Evolutionary conservation across 495 filamentous ascomycete genomes (phyloP).

Genomic region (Penicillium goetzii): DNA sequence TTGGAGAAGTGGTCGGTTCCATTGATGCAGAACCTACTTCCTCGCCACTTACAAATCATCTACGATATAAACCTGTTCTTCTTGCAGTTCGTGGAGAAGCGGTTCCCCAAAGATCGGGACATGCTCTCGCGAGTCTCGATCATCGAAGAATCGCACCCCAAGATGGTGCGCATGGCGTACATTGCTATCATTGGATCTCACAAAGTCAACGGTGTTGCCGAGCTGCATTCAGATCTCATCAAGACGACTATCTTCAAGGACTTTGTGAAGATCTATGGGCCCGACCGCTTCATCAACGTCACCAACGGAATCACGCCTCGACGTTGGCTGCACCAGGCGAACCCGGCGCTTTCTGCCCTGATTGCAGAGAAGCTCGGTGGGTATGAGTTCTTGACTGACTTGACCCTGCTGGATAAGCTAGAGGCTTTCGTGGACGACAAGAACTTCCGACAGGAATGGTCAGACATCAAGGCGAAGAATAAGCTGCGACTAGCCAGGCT

Average conservation of each 20-base stretch:
- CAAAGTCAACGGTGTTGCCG: constrained; percentile 98
- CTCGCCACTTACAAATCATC: constrained; percentile 95
- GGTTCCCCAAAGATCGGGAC: constrained; percentile 87
- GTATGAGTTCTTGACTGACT: constrained; percentile 81
- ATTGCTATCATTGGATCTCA: constrained; percentile 95
- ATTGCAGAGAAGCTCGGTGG: constrained; percentile 88
- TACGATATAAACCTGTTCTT: constrained; percentile 98
- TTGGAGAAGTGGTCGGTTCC: constrained; percentile 98
- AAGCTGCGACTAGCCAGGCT: constrained; percentile 84
- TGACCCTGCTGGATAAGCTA: constrained; percentile 81
- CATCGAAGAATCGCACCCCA: constrained; percentile 95
- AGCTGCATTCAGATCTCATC: constrained; percentile 95
- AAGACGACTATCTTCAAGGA: constrained; percentile 99
- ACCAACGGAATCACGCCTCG: constrained; percentile 97
- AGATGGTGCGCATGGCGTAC: constrained; percentile 97
- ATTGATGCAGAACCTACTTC: constrained; percentile 87
- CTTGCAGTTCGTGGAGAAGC: constrained; percentile 83
- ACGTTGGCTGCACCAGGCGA: constrained; percentile 96
- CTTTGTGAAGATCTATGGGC: constrained; percentile 90
- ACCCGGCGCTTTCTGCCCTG: constrained; percentile 86
- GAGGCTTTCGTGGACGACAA: constrained; percentile 81
- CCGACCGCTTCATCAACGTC: constrained; percentile 97
- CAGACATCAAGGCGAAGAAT: constrained; percentile 80
- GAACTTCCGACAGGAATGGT: constrained; percentile 88
- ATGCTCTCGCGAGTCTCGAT: constrained; percentile 85